Conservation (phyloP, 345 rosid species). For the Melaleuca alternifolia region DNA sequence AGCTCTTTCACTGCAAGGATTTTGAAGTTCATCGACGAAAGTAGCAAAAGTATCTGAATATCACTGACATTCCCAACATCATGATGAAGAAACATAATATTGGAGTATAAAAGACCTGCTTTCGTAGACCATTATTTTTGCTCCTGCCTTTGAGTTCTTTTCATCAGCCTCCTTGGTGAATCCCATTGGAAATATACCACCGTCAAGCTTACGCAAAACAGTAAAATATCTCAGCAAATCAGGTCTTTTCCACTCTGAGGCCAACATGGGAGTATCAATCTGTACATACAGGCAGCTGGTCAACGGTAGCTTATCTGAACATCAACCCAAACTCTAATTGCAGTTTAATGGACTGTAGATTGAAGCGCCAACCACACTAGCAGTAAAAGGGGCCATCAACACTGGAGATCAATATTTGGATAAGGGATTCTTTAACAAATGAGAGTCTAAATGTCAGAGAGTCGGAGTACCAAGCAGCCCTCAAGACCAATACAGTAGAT, state of each 20-base stretch:
- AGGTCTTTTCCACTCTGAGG: slow-evolving; percentile 77
- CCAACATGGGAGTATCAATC: slow-evolving; percentile 92
- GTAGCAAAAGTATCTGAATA: not conserved
- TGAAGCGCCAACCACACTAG: not conserved
- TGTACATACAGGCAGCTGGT: slow-evolving; percentile 24
- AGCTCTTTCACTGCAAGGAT: slow-evolving; percentile 81
- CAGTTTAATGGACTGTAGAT: not conserved
- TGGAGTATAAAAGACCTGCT: slow-evolving; percentile 45
- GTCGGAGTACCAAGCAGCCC: not conserved
- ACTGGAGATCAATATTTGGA: not conserved
- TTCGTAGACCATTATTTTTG: slow-evolving; percentile 61
- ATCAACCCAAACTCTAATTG: not conserved
- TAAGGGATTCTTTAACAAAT: not conserved
- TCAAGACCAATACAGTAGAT: not conserved
- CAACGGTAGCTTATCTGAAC: not conserved
- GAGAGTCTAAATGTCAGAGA: not conserved
- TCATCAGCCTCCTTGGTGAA: slow-evolving; percentile 76
- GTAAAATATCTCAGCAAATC: slow-evolving; percentile 80
- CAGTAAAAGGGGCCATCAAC: not conserved
- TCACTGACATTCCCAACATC: not conserved
- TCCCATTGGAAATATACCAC: slow-evolving; percentile 93
- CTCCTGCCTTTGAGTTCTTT: slow-evolving; percentile 71
- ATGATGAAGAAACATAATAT: not conserved
- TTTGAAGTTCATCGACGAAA: slow-evolving; percentile 1
- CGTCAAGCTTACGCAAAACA: slow-evolving; percentile 86